Evolutionary conservation across 2,329 filamentous ascomycete genomes (phyloP), one percentile per base, ranked within the genome.

Genomic region (Fusarium guadeloupense): DNA sequence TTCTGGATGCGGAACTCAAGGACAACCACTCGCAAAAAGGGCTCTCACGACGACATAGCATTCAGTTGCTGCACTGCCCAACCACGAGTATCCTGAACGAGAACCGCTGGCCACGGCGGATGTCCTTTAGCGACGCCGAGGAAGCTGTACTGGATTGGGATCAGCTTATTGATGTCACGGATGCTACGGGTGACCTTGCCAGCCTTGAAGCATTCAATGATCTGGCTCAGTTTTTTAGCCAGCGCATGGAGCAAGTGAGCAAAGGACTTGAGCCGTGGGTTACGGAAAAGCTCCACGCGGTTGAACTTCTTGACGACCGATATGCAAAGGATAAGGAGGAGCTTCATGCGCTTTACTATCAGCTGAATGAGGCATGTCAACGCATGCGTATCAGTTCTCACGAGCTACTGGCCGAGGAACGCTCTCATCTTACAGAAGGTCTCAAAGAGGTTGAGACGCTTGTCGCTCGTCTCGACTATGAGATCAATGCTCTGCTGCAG

Each of bases 391-490:
- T 89, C 52, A 83, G 83, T 54, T 88, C 89, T 2, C 85, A 89
- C 28, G 89, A 91, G 54, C 78, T 92, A 14, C 76, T 97, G 9
- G 81, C 83, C 0, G 85, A 89, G 41, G 90, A 96, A 75, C 85
- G 88, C 34, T 81, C 83, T 19, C 82, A 84, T 46, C 79, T 96
- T 31, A 85, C 84, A 5, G 91, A 95, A 71, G 83, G 84, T 14
- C 80, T 93, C 58, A 89, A 89, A 73, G 91, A 95, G 62, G 82
- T 97, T 13, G 93, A 96, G 72, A 85, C 89, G 19, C 80, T 96
- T 33, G 87, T 89, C 4, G 92, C 92, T 17, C 93, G 93, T 75
- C 81, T 98, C 50, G 93, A 98, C 70, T 98, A 98, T 75, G 94
- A 97, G 78, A 89, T 97, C 59, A 86, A 89, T 56, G 87, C 88